Evolutionary conservation across 2,329 filamentous ascomycete species (phyloP).

Genomic region (Penicillium sp.): DNA sequence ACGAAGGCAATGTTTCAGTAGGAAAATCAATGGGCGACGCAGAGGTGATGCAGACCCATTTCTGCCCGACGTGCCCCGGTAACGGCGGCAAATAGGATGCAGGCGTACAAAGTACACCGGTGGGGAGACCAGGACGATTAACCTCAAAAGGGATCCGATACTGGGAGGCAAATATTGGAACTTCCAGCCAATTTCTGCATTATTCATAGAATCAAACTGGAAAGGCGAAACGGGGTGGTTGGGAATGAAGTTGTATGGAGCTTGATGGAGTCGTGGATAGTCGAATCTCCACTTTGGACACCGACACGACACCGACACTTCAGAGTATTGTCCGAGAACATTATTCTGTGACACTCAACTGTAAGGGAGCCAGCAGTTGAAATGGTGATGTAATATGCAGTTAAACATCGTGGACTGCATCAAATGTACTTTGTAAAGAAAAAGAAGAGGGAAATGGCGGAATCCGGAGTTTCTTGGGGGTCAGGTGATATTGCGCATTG

Average conservation of each 20-base stretch:
- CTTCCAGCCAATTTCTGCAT: not conserved
- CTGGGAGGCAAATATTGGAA: conserved; percentile 4
- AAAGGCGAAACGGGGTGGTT: conserved; percentile 8
- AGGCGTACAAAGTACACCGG: conserved; percentile 19
- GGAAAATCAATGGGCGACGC: conserved; percentile 2
- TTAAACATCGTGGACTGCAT: conserved; percentile 9
- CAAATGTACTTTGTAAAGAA: not conserved
- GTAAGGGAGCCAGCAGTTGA: conserved; percentile 17
- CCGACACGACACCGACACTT: conserved; percentile 28
- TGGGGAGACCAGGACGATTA: conserved; percentile 22
- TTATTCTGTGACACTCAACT: conserved; percentile 2
- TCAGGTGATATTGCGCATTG: conserved; percentile 3
- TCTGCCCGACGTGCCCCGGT: conserved; percentile 29
- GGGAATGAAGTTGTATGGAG: conserved; percentile 11
- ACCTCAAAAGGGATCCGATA: conserved; percentile 9
- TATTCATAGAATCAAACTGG: conserved; percentile 6
- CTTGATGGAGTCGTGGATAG: conserved; percentile 10
- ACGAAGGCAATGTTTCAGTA: conserved; percentile 11
- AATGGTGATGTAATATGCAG: conserved; percentile 18
- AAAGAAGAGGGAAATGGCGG: not conserved
- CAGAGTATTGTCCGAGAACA: conserved; percentile 7
- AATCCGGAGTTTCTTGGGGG: not conserved
- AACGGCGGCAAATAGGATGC: conserved; percentile 27
- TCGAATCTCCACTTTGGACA: conserved; percentile 21
- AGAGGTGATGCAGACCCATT: conserved; percentile 27